phyloP scores from a whole-genome alignment of 306 rosid genomes.

The Cercis canadensis region DNA sequence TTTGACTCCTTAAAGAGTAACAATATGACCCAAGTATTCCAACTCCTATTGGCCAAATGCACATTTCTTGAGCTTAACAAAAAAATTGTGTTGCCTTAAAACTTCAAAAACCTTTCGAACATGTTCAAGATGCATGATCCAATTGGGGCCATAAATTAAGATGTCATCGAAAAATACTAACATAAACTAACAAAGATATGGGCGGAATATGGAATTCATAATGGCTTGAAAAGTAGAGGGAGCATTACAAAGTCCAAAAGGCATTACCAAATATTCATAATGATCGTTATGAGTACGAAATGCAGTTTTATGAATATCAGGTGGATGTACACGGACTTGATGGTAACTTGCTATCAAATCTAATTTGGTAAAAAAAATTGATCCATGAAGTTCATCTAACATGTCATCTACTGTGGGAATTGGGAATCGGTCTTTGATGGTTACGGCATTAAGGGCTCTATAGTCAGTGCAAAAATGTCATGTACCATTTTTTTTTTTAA shows the following conservation, averaged over 20 bases:
- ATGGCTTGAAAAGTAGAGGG: slow-evolving; percentile 5
- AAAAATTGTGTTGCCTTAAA: slow-evolving; percentile 3
- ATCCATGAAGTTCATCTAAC: not conserved
- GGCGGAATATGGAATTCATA: not conserved
- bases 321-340: not conserved
- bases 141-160: slow-evolving; percentile 4
- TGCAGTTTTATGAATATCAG: slow-evolving; percentile 7
- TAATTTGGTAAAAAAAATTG: slow-evolving; percentile 1
- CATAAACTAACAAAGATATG: not conserved
- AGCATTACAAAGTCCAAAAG: not conserved
- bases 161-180: not conserved
- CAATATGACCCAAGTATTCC: slow-evolving; percentile 9
- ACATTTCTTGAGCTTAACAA: slow-evolving; percentile 7
- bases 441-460: not conserved
- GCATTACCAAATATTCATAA: slow-evolving; percentile 10
- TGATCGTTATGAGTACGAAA: not conserved
- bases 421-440: not conserved
- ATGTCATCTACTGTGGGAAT: not conserved
- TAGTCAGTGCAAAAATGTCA: not conserved
- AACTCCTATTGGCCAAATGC: slow-evolving; percentile 9
- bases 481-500: not conserved
- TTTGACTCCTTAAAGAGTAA: not conserved
- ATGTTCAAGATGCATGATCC: not conserved
- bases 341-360: not conserved
- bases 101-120: not conserved